Base-by-base conservation (phyloP, 176 grass and related monocot genomes). In the Raddia guianensis region DNA sequence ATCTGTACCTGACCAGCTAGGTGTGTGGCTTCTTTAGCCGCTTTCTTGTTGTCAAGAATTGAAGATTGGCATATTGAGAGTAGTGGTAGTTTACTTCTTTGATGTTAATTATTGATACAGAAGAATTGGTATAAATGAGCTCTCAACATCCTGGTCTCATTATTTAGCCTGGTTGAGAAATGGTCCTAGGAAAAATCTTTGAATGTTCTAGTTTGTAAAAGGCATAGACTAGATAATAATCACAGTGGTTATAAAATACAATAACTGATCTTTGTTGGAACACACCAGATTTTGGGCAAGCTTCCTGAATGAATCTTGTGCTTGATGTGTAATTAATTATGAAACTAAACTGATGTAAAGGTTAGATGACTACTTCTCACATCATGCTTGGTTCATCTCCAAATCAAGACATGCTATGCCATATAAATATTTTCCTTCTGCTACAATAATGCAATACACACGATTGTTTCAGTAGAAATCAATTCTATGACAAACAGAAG, bases 341-440 rank as follows among this genome's bases (percentile, higher is more conserved):
- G 43, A 15, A 18, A 59, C 45, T 13, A 9, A 12, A 50, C 44
- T 7, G 20, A 49, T n/a, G 50, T 81, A 67, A 20, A 72, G 58
- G 43, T 43, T 51, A 49, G 16, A 19, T 81, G 53, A 46, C 13
- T 46, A 37, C 48, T 69, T 75, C 19, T 43, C 21, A 9, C 60
- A 3, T 81, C 35, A 62, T 21, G 4, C 70, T 48, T 70, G 63
- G 45, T 63, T 70, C 47, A 77, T 50, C 27, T 82, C 7, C 43
- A 81, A 81, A 81, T 37, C 44, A 62, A 70, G 54, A 49, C 44
- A 19, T 13, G 10, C 34, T 61, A 72, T 82, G 32, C 13, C 48
- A 33, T 35, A 58, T 73, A 27, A 64, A 62, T 63, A 73, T 63
- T 73, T 14, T 35, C 20, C 18, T 79, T 56, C 50, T 53, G 57